Percentiles rank a stretch among this genome's conserved stretches.
phyloP scores from a whole-genome alignment of 768 basidiomycete genomes.

The Mycena haematopus region DNA sequence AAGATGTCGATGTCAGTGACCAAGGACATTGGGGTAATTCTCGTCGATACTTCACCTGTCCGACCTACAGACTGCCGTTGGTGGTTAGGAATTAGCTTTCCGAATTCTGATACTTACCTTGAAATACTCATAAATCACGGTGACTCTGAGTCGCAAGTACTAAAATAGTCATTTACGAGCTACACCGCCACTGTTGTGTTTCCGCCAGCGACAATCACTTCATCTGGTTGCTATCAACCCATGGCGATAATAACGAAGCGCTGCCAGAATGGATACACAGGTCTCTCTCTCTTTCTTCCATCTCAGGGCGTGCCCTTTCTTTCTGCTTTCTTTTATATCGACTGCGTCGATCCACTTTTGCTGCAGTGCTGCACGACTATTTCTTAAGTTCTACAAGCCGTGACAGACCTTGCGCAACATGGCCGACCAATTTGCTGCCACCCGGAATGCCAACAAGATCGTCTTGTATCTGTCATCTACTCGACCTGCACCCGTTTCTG shows the following conservation, averaged over 20 bases:
- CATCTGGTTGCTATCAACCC: background rate
- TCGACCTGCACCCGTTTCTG: slow-evolving; percentile 34
- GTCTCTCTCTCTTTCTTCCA: slow-evolving; percentile 12
- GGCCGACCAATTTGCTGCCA: slow-evolving; percentile 27
- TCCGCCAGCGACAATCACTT: background rate
- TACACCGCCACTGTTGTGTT: background rate
- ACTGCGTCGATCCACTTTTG: slow-evolving; percentile 35
- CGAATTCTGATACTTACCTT: too few relatives aligned
- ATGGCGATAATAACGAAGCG: slow-evolving; percentile 10
- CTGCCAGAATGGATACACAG: slow-evolving; percentile 3
- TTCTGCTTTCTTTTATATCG: slow-evolving; percentile 30
- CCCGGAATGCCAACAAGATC: slow-evolving; percentile 31
- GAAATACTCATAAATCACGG: too few relatives aligned
- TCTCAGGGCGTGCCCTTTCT: slow-evolving; percentile 24
- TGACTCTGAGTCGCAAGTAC: too few relatives aligned
- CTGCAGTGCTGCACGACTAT: slow-evolving; percentile 18
- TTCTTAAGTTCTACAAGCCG: slow-evolving; percentile 17
- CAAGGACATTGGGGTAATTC: slow-evolving; percentile 77
- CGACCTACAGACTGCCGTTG: slow-evolving; percentile 71
- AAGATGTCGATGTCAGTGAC: slow-evolving; percentile 72
- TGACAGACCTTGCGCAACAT: slow-evolving; percentile 27
- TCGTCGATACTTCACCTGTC: slow-evolving; percentile 77
- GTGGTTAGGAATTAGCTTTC: background rate
- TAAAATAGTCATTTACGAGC: background rate
- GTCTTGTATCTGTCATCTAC: slow-evolving; percentile 43